Evolutionary conservation across 2,329 filamentous ascomycete species (phyloP).

Genomic region (Thelonectria discophora): DNA sequence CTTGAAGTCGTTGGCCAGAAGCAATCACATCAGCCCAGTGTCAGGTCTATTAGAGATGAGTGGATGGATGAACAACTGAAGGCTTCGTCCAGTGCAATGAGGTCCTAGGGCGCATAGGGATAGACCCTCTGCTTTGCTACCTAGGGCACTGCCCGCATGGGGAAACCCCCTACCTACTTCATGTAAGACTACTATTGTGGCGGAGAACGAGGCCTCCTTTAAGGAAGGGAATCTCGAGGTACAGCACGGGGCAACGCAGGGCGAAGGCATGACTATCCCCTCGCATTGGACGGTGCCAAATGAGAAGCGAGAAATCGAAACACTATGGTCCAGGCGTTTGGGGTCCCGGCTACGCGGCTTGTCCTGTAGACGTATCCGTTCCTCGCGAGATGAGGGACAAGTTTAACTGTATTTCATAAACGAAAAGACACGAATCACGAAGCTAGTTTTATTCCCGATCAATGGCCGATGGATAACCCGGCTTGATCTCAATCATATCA

Average conservation of each 20-base stretch:
- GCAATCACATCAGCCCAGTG: conserved; percentile 29
- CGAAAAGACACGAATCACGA: conserved; percentile 15
- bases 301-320: conserved; percentile 26
- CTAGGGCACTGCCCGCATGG: conserved; percentile 3
- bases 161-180: conserved; percentile 2
- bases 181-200: neutral
- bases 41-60: conserved; percentile 41
- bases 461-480: conserved; percentile 1
- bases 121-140: neutral
- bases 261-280: neutral
- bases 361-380: conserved; percentile 22
- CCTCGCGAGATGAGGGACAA: conserved; percentile 28
- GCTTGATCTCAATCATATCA: neutral
- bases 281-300: conserved; percentile 11
- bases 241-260: neutral
- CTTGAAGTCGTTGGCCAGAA: conserved; percentile 66
- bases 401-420: conserved; percentile 8
- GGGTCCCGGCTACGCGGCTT: conserved; percentile 39
- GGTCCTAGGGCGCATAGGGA: conserved; percentile 16
- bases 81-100: conserved; percentile 15
- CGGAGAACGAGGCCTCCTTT: neutral
- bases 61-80: conserved; percentile 48
- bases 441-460: conserved; percentile 12
- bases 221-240: conserved; percentile 8
- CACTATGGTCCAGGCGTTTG: conserved; percentile 37